Percentiles rank a stretch among this genome's conserved stretches.
Conservation (phyloP, 2,329 filamentous ascomycete species). For the Torrubiella hemipterigena region DNA sequence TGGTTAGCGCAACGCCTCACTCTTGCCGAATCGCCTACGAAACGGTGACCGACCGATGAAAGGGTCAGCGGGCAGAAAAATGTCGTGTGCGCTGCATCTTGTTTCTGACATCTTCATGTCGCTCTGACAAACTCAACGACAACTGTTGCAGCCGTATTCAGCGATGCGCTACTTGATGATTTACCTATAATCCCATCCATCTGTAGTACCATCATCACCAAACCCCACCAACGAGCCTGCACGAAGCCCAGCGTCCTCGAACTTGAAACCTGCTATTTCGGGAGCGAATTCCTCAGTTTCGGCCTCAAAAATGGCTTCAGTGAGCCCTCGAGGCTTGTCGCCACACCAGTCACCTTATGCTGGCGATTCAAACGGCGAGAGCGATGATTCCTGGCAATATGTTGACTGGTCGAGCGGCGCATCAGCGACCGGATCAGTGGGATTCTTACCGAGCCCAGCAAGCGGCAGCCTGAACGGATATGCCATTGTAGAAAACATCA, state of each 20-base stretch:
- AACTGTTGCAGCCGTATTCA: no score
- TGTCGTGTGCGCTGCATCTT: constrained; percentile 3
- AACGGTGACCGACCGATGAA: constrained; percentile 4
- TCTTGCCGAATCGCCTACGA: constrained; percentile 3
- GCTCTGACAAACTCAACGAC: no score
- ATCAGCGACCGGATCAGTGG: constrained; percentile 25
- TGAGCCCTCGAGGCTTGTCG: constrained; percentile 24
- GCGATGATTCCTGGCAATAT: constrained; percentile 33
- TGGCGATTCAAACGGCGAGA: constrained; percentile 23
- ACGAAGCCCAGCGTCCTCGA: no score
- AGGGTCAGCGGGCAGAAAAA: constrained; percentile 1
- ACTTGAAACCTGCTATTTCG: no score
- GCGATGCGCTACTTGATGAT: no score
- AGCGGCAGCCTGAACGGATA: constrained; percentile 40
- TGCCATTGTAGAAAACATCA: constrained; percentile 28
- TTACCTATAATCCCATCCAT: no score
- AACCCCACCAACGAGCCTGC: no score
- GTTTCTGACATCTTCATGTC: neutral
- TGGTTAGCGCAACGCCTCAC: constrained; percentile 5
- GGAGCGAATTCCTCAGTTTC: no score
- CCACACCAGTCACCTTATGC: constrained; percentile 27
- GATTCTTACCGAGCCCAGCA: constrained; percentile 36
- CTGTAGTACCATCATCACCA: no score
- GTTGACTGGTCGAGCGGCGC: constrained; percentile 22
- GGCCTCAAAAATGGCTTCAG: constrained; percentile 19